Conservation (phyloP, 2,329 filamentous ascomycete species). For the Talaromyces sp. region DNA sequence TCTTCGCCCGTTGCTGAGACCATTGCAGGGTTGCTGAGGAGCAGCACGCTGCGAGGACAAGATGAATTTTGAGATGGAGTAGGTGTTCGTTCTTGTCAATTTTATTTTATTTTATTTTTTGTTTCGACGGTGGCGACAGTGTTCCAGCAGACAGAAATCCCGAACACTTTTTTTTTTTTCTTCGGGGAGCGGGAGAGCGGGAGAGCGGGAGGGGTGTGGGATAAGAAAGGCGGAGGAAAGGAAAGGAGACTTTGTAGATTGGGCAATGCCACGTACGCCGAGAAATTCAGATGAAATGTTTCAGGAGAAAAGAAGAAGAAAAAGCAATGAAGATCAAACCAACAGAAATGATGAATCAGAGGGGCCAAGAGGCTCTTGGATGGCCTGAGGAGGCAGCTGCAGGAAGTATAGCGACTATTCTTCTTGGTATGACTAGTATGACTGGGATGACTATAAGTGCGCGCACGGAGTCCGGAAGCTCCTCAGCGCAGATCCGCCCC, state of each 20-base stretch:
- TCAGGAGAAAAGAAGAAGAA: neutral
- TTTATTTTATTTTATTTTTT: too few relatives aligned
- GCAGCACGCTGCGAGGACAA: slow-evolving; percentile 15
- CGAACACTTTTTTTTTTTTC: slow-evolving; percentile 17
- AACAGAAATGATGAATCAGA: too few relatives aligned
- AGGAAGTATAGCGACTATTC: too few relatives aligned
- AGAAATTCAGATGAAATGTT: slow-evolving; percentile 6
- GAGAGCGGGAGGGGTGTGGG: slow-evolving; percentile 14
- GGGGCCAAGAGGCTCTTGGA: neutral
- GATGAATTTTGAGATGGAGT: neutral
- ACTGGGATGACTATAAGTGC: neutral
- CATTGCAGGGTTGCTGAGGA: slow-evolving; percentile 40
- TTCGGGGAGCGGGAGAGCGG: slow-evolving; percentile 10
- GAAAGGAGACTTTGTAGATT: neutral
- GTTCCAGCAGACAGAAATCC: neutral
- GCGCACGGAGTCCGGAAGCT: too few relatives aligned
- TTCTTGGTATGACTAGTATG: neutral
- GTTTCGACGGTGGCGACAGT: neutral
- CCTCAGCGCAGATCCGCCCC: too few relatives aligned
- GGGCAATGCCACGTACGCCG: slow-evolving; percentile 11
- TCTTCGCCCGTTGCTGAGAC: slow-evolving; percentile 47
- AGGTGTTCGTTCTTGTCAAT: too few relatives aligned
- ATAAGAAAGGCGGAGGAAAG: slow-evolving; percentile 13
- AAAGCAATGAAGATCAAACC: neutral
- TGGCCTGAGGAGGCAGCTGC: neutral